These are phyloP conservation scores for Aspergillus sp. DNA, from an alignment of 2,329 filamentous ascomycete genomes.

Conservation along the genomic window DNA sequence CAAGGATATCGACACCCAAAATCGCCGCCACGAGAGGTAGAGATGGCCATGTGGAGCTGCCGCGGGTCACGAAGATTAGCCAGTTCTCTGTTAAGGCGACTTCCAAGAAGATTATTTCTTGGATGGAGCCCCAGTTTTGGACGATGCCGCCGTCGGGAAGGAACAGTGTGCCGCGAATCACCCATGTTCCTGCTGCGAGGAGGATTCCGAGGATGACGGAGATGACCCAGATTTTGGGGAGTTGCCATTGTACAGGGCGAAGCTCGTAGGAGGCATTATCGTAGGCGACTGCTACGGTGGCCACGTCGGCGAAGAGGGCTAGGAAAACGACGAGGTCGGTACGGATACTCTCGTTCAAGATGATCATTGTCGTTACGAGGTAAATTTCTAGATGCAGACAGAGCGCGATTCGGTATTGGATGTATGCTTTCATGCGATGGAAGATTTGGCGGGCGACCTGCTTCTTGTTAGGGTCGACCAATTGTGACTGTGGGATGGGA, in stretches of 20 bases:
- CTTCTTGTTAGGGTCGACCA: not conserved
- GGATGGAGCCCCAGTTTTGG: conserved; percentile 71
- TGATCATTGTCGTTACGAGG: conserved; percentile 75
- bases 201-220: conserved; percentile 59
- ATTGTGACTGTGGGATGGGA: not conserved
- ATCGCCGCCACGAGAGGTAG: conserved; percentile 74
- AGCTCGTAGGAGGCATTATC: conserved; percentile 76
- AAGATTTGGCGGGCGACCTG: conserved; percentile 72
- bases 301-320: conserved; percentile 75
- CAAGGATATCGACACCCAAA: conserved; percentile 68
- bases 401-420: conserved; percentile 74
- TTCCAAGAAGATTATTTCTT: conserved; percentile 84
- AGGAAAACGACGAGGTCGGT: conserved; percentile 76
- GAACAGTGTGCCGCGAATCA: conserved; percentile 70
- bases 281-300: conserved; percentile 76
- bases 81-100: conserved; percentile 93
- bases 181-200: conserved; percentile 71
- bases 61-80: conserved; percentile 95
- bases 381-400: conserved; percentile 75
- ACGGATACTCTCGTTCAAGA: conserved; percentile 74
- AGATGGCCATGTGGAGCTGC: conserved; percentile 71
- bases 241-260: conserved; percentile 76
- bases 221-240: conserved; percentile 80
- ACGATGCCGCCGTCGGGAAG: conserved; percentile 70
- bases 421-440: conserved; percentile 77